Evolutionary conservation across 2,329 filamentous ascomycete genomes (phyloP), one percentile per base, ranked within the genome.

Genomic region (Coniella lustricola): DNA sequence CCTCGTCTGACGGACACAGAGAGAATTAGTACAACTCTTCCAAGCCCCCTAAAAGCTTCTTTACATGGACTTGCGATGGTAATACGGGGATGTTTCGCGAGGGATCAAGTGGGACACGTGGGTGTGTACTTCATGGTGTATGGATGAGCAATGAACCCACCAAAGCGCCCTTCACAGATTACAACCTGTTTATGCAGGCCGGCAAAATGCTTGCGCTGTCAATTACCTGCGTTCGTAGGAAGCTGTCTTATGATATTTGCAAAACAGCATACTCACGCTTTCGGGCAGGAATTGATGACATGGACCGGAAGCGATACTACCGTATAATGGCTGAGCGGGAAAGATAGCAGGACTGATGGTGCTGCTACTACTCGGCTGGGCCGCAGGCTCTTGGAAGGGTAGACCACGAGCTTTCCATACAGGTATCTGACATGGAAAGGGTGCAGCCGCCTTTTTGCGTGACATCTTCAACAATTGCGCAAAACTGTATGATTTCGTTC

Each of bases 271-370:
- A 17, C 10, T 9, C 40, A 48, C 10, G 5, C 5, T 29, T 29
- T 10, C 25, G 25, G 5, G 25, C 25, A 79, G 75, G 76, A 42
- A 67, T 81, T 50, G 76, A 81, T 49, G 65, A 47, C 5, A 39
- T 68, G 38, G 65, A 68, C 40, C 70, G 66, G 46, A 81, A 82
- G 60, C 69, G 77, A 51, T 74, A 74, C 56, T 70, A 73, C 41
- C 74, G 70, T 55, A n/a, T n/a, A n/a, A n/a, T n/a, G n/a, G n/a
- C n/a, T n/a, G n/a, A n/a, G n/a, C n/a, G n/a, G n/a, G n/a, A n/a
- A n/a, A n/a, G n/a, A n/a, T n/a, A n/a, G n/a, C n/a, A n/a, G n/a
- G n/a, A n/a, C n/a, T n/a, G n/a, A n/a, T n/a, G n/a, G n/a, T n/a
- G n/a, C n/a, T n/a, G n/a, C n/a, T n/a, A n/a, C n/a, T n/a, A n/a